phyloP scores from a whole-genome alignment of 106 monocot genomes.

The Dendrobium huoshanense region DNA sequence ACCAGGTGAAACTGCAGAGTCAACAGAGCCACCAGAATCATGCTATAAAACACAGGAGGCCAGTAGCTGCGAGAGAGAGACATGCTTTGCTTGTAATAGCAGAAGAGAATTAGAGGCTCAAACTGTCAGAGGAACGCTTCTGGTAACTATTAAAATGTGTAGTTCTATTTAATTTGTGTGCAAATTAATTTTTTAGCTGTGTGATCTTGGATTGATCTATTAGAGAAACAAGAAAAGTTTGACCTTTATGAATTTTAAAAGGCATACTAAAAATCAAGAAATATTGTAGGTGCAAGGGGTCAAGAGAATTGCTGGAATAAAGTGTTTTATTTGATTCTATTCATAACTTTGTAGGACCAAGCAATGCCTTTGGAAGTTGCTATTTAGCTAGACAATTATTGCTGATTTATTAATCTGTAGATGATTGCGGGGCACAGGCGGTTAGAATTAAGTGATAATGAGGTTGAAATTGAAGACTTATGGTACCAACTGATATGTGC shows the following conservation, averaged over 20 bases:
- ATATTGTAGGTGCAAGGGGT: no score
- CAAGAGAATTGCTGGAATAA: no score
- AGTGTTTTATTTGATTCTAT: no score
- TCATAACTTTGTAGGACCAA: no score
- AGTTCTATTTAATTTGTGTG: neutral
- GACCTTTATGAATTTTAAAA: no score
- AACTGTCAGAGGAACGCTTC: conserved; percentile 59
- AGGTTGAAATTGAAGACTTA: conserved; percentile 44
- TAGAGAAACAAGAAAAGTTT: neutral
- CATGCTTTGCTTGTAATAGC: conserved; percentile 69
- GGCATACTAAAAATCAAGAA: no score
- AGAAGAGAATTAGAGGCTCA: conserved; percentile 49
- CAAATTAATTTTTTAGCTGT: neutral
- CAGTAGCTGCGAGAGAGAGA: conserved; percentile 32
- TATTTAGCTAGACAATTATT: no score
- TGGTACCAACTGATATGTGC: conserved; percentile 24
- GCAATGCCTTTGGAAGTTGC: no score
- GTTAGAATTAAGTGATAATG: neutral
- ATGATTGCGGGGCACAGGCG: no score
- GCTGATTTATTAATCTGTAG: no score
- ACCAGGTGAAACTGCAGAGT: conserved; percentile 69
- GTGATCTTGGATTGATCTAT: neutral
- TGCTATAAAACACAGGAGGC: conserved; percentile 32
- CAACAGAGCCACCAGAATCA: conserved; percentile 42
- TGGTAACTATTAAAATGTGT: conserved; percentile 26